A percentile compares a stretch with the other conserved stretches of the same genome.
These are phyloP conservation scores for Macrophomina tecta DNA, from an alignment of 2,329 filamentous ascomycete genomes.

Conservation along the genomic window DNA sequence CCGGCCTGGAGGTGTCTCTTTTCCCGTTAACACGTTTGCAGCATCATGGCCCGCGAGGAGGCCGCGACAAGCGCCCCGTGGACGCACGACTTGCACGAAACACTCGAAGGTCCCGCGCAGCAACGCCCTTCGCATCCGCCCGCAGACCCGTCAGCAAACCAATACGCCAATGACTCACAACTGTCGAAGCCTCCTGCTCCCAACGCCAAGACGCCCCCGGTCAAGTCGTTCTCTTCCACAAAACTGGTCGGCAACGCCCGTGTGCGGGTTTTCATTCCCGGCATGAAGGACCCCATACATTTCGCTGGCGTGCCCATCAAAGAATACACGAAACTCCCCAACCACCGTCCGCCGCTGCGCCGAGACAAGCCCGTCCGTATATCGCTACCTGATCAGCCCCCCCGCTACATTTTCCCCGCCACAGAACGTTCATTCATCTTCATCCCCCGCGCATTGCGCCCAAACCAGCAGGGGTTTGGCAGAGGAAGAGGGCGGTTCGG, in stretches of 20 bases:
- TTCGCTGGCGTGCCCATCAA: constrained; percentile 82
- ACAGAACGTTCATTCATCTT: constrained; percentile 95
- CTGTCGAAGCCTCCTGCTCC: constrained; percentile 33
- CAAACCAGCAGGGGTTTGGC: constrained; percentile 81
- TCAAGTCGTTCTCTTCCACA: constrained; percentile 73
- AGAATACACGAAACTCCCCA: constrained; percentile 91
- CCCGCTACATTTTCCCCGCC: constrained; percentile 90
- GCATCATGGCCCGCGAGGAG: constrained; percentile 48
- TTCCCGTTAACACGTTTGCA: constrained; percentile 41
- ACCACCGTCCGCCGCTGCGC: constrained; percentile 90
- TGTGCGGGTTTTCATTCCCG: constrained; percentile 79
- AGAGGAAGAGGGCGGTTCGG: constrained; percentile 74
- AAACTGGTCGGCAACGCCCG: constrained; percentile 83
- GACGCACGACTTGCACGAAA: constrained; percentile 87
- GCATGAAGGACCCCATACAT: constrained; percentile 72
- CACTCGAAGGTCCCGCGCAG: constrained; percentile 50
- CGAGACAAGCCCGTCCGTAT: constrained; percentile 96
- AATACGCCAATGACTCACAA: constrained; percentile 31
- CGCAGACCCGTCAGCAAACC: not conserved
- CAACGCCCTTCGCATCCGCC: constrained; percentile 54
- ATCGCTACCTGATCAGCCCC: constrained; percentile 78
- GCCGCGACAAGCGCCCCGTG: constrained; percentile 74
- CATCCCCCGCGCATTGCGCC: constrained; percentile 90
- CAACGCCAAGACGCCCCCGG: constrained; percentile 30
- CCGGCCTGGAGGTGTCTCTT: constrained; percentile 17